A percentile compares a stretch with the other conserved stretches of the same genome.
Evolutionary conservation across 2,329 filamentous ascomycete species (phyloP).

Genomic region (Ceratocystis diversiconidia): DNA sequence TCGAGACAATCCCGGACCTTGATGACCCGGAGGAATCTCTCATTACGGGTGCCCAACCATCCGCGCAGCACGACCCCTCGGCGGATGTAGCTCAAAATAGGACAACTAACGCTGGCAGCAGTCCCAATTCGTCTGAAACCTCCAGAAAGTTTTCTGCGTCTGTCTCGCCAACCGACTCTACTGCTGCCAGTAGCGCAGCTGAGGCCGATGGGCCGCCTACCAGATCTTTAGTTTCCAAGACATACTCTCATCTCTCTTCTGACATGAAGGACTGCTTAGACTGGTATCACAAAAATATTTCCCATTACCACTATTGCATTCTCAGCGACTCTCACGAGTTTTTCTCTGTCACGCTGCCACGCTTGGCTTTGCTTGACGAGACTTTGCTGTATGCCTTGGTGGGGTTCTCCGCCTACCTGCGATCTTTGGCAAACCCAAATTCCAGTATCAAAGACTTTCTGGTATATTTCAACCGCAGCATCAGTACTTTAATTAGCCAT

Average conservation of each 20-base stretch:
- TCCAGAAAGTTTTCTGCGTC: slow-evolving; percentile 2
- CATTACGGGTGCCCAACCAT: neutral
- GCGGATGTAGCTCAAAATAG: neutral
- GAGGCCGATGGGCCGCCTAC: slow-evolving; percentile 6
- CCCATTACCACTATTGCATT: slow-evolving; percentile 68
- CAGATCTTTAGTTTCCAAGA: slow-evolving; percentile 20
- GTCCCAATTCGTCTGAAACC: slow-evolving; percentile 25
- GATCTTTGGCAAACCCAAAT: slow-evolving; percentile 53
- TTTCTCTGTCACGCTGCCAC: slow-evolving; percentile 55
- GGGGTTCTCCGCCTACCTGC: slow-evolving; percentile 79
- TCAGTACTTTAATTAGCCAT: slow-evolving; percentile 58
- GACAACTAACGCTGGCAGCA: slow-evolving; percentile 24
- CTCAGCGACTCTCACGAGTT: slow-evolving; percentile 59
- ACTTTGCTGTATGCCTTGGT: slow-evolving; percentile 75
- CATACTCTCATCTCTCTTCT: slow-evolving; percentile 45
- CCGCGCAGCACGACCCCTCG: slow-evolving; percentile 22
- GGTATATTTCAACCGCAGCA: slow-evolving; percentile 78
- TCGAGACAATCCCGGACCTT: slow-evolving; percentile 42
- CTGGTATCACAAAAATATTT: slow-evolving; percentile 67
- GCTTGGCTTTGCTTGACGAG: slow-evolving; percentile 58
- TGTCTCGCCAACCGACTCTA: slow-evolving; percentile 13
- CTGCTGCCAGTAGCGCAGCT: slow-evolving; percentile 11
- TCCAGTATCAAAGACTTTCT: slow-evolving; percentile 71
- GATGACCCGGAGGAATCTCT: slow-evolving; percentile 28
- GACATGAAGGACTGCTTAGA: slow-evolving; percentile 66